Evolutionary conservation across 257 asterid species (phyloP), one percentile per base, ranked within the genome.

Genomic region (Ehretia macrophylla): DNA sequence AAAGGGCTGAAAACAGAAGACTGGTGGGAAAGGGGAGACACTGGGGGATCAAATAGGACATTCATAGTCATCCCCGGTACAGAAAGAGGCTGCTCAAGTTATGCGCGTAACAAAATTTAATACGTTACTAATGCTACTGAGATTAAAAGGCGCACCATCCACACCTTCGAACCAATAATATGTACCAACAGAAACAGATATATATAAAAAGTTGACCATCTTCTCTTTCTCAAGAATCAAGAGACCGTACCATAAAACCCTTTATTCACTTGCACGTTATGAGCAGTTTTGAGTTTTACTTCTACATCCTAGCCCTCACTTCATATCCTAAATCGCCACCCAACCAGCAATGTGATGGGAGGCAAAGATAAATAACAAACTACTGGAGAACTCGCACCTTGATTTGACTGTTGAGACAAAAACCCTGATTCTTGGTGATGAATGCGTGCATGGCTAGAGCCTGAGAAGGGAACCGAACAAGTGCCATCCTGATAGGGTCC

Each of bases 391-490:
- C 72, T 72, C 75, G 85, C 55, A 86, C 73, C 10, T 62, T 56
- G 72, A 92, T 63, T 74, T 86, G 92, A 59, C 53, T 75, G 62
- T 88, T 88, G 70, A 82, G 89, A 72, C 86, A 76, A 58, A 77
- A 84, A 60, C 85, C 87, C 73, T 79, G 63, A 72, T 92, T 86
- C 85, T 86, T 92, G 59, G 91, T 81, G 22, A 83, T 70, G 63
- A 55, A 83, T 5, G 97, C 90, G 56, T 85, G 95, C 75, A 75
- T 68, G 9, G 99, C 99, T 40, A 72, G 65, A n/a, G 83, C 72
- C 57, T 59, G 81, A 37, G 97, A 81, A 5, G 94, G 83, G 74
- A 92, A 92, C 13, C 64, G 72, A 72, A 81, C 86, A 39, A 82
- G 68, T 14, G 82, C 95, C 79, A 74, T 68, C 72, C 79, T 79